Evolutionary conservation across 1,284 basidiomycete genomes (phyloP).

Genomic region (Anthracocystis setariae): DNA sequence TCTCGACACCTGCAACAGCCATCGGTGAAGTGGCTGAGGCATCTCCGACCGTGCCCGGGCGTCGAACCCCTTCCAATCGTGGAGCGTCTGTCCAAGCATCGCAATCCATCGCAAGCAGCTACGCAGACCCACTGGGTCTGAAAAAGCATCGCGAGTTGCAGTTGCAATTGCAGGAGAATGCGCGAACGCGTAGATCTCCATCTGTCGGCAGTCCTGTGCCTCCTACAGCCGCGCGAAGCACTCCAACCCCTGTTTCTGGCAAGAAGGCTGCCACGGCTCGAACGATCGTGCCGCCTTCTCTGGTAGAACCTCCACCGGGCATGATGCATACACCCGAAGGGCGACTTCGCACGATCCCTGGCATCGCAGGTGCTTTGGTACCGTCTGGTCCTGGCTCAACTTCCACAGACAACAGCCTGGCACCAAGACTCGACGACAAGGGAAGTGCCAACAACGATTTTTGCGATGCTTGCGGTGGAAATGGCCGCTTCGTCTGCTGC

Average conservation of each 20-base stretch:
- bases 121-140: constrained; percentile 33
- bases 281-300: constrained; percentile 29
- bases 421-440: constrained; percentile 33
- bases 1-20: constrained; percentile 1
- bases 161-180: constrained; percentile 25
- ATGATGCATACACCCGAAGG: constrained; percentile 40
- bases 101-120: constrained; percentile 39
- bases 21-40: constrained; percentile 4
- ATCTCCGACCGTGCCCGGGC: constrained; percentile 16
- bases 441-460: constrained; percentile 84
- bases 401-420: constrained; percentile 26
- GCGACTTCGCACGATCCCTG: constrained; percentile 36
- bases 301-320: constrained; percentile 37
- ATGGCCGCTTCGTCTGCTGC: constrained; percentile 81
- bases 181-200: constrained; percentile 30
- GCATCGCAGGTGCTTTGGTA: constrained; percentile 37
- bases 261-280: constrained; percentile 32
- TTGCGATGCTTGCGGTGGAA: constrained; percentile 85
- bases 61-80: constrained; percentile 32
- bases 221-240: background rate
- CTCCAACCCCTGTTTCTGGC: constrained; percentile 8
- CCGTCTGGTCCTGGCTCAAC: constrained; percentile 17
- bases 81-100: constrained; percentile 42
- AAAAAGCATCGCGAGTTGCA: constrained; percentile 36
- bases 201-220: constrained; percentile 32